A percentile compares a stretch with the other conserved stretches of the same genome.
phyloP scores from a whole-genome alignment of 2,329 filamentous ascomycete genomes.

The Nemania sp. region DNA sequence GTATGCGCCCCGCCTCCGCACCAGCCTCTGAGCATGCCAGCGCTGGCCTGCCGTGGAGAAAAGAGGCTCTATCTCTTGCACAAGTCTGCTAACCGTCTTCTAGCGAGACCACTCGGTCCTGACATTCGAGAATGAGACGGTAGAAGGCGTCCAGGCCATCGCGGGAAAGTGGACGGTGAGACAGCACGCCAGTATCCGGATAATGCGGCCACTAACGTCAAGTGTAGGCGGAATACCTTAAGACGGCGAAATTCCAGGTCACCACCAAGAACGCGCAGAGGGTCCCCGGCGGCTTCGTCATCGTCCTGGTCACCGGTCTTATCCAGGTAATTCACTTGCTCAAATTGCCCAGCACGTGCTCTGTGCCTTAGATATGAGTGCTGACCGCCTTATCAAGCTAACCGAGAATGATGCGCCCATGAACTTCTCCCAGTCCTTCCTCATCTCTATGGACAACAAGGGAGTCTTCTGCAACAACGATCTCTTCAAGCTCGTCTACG shows the following conservation, averaged over 20 bases:
- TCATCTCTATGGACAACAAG: conserved; percentile 66
- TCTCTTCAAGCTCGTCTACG: conserved; percentile 87
- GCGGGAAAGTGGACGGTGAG: conserved; percentile 80
- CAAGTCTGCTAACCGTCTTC: conserved; percentile 26
- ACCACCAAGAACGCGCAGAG: conserved; percentile 84
- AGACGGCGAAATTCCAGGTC: conserved; percentile 52
- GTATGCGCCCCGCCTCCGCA: conserved; percentile 18
- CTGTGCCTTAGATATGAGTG: not conserved
- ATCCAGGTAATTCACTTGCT: conserved; percentile 48
- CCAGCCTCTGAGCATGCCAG: too few relatives aligned
- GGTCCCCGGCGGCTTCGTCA: conserved; percentile 67
- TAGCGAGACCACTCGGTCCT: conserved; percentile 87
- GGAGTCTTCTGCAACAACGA: conserved; percentile 82
- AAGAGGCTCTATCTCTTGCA: not conserved
- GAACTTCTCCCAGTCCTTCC: conserved; percentile 90
- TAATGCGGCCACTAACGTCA: conserved; percentile 11
- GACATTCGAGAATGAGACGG: conserved; percentile 79
- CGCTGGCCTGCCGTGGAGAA: too few relatives aligned
- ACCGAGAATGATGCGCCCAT: conserved; percentile 85
- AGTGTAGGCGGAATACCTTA: conserved; percentile 24
- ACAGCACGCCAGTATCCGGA: conserved; percentile 16
- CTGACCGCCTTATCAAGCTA: conserved; percentile 57
- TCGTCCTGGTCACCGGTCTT: conserved; percentile 86
- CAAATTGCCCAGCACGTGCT: not conserved
- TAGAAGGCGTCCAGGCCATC: conserved; percentile 68